Conservation (phyloP, 768 basidiomycete species). For the Cystobasidium tubakii region DNA sequence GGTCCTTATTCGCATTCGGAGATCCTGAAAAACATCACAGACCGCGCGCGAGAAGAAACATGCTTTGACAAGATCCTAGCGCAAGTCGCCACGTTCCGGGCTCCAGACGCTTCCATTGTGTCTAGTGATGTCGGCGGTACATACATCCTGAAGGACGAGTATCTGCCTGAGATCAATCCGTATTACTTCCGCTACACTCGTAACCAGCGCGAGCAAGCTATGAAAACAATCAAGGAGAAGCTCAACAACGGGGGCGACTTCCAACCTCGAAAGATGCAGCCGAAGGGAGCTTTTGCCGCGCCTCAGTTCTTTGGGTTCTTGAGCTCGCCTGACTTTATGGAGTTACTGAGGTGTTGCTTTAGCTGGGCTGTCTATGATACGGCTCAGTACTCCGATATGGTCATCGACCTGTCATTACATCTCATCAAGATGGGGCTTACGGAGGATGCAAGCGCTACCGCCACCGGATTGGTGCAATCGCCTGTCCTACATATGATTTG, state of each 20-base stretch:
- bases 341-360: constrained; percentile 44
- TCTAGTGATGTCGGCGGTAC: constrained; percentile 55
- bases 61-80: constrained; percentile 71
- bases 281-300: constrained; percentile 56
- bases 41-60: constrained; percentile 75
- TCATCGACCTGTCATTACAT: constrained; percentile 81
- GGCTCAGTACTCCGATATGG: constrained; percentile 69
- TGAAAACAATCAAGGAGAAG: constrained; percentile 63
- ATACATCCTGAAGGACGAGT: constrained; percentile 81
- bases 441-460: constrained; percentile 63
- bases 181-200: constrained; percentile 94
- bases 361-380: constrained; percentile 48
- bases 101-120: constrained; percentile 57
- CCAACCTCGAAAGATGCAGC: constrained; percentile 64
- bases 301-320: constrained; percentile 53
- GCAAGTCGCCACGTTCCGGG: constrained; percentile 72
- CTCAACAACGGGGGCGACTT: constrained; percentile 65
- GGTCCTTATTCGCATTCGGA: constrained; percentile 85
- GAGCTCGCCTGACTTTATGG: background rate
- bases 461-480: constrained; percentile 67
- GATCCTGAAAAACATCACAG: constrained; percentile 80
- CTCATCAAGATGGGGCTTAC: constrained; percentile 76
- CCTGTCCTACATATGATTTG: constrained; percentile 65
- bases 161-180: constrained; percentile 81
- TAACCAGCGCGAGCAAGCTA: constrained; percentile 87